Base-by-base conservation (phyloP, 768 basidiomycete genomes). In the Lactarius tabidus region DNA sequence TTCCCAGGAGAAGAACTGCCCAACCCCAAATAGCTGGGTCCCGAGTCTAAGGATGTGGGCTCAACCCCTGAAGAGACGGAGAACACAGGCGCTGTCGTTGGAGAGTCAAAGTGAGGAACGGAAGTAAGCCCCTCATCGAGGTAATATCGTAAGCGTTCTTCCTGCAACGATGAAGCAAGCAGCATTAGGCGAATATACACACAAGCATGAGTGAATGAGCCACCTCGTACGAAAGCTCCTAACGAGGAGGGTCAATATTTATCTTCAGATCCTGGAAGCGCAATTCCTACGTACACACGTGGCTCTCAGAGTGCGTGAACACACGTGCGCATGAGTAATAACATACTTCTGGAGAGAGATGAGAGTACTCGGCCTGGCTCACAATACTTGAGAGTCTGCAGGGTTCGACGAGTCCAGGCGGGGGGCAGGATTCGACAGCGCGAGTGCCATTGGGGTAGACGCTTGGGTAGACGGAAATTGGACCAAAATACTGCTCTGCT, bases 301-400 rank as follows among this genome's bases (percentile, higher is more conserved):
- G 10, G 18, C n/a, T 35, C 29, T 55, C 28, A 55, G 54, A 18
- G 33, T 33, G 48, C 12, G 48, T 15, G 15, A 6, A 26, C 14
- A 51, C 23, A 1, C 23, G 48, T 26, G 48, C 45, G 23, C n/a
- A 26, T 5, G 43, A 5, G 23, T 7, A 51, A 51, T 45, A n/a
- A n/a, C n/a, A n/a, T n/a, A 57, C 62, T 33, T 62, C 62, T 1
- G 33, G 23, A 20, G 62, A 62, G 28, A 62, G 62, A 17, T 57
- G 41, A 18, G 23, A 8, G 17, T 62, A 35, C 53, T 35, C 54
- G 3, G 41, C 10, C n/a, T 20, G n/a, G 55, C 28, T 48, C 15
- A 48, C 23, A n/a, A 43, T 43, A 20, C 26, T 62, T 6, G 23
- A 15, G n/a, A 57, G 3, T 35, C 1, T 35, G 3, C 7, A 15